phyloP scores from a whole-genome alignment of 2,329 filamentous ascomycete genomes.

The Xylariaceae sp. region DNA sequence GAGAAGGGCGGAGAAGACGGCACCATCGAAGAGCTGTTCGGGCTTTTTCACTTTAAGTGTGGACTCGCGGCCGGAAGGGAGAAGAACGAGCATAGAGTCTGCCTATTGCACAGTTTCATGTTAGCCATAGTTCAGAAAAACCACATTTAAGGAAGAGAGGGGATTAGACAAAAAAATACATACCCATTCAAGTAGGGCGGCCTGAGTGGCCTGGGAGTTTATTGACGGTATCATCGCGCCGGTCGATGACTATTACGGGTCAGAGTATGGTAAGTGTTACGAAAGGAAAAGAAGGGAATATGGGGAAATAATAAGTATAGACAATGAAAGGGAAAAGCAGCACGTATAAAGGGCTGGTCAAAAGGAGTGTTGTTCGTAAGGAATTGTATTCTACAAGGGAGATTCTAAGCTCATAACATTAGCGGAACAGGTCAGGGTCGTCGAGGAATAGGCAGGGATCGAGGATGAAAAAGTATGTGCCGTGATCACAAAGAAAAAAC shows the following conservation, averaged over 20 bases:
- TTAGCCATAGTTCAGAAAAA: slow-evolving; percentile 28
- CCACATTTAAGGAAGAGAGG: slow-evolving; percentile 19
- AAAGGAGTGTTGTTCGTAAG: neutral
- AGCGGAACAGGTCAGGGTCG: too few relatives aligned
- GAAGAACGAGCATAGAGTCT: slow-evolving; percentile 25
- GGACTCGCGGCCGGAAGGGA: slow-evolving; percentile 31
- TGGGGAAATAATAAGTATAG: neutral
- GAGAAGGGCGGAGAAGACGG: slow-evolving; percentile 52
- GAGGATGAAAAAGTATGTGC: too few relatives aligned
- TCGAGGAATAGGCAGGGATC: too few relatives aligned
- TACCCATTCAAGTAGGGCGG: slow-evolving; percentile 29
- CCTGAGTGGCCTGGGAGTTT: slow-evolving; percentile 18
- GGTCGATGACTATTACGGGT: too few relatives aligned
- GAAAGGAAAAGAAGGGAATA: neutral
- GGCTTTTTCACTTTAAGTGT: slow-evolving; percentile 46
- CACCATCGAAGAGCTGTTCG: slow-evolving; percentile 50
- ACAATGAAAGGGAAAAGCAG: neutral
- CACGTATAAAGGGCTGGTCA: slow-evolving; percentile 4
- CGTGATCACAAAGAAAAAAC: too few relatives aligned
- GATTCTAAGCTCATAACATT: too few relatives aligned
- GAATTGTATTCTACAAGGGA: too few relatives aligned
- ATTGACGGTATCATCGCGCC: slow-evolving; percentile 26
- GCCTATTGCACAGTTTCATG: slow-evolving; percentile 20
- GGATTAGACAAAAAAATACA: slow-evolving; percentile 16
- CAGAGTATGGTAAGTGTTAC: too few relatives aligned